A percentile compares a stretch with the other conserved stretches of the same genome.
Conservation (phyloP, 768 basidiomycete genomes). For the Hirschioporus abietinus region DNA sequence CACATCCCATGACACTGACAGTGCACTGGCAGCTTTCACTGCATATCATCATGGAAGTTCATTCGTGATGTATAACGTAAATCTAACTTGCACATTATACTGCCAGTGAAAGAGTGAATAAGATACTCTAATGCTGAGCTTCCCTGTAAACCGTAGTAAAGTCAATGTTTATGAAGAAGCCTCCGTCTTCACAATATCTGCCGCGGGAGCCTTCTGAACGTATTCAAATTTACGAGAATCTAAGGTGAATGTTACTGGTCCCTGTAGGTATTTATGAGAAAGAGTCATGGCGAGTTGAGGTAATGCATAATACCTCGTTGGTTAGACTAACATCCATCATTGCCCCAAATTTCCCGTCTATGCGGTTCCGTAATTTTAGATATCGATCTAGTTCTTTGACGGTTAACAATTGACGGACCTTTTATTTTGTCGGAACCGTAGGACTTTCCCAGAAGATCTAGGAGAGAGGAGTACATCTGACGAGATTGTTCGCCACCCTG, state of each 20-base stretch:
- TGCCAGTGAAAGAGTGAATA: too few species aligned
- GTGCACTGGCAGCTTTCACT: too few species aligned
- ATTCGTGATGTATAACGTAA: too few species aligned
- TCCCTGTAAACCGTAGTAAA: too few species aligned
- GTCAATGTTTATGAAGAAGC: too few species aligned
- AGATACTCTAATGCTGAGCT: too few species aligned
- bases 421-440: conserved; percentile 77
- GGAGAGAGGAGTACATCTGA: conserved; percentile 64
- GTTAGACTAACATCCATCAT: conserved; percentile 91
- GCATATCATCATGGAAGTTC: too few species aligned
- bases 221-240: conserved; percentile 80
- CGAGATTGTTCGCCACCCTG: conserved; percentile 66
- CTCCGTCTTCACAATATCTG: too few species aligned
- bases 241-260: conserved; percentile 80
- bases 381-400: background rate
- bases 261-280: conserved; percentile 35
- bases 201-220: conserved; percentile 25
- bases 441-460: conserved; percentile 56
- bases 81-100: too few species aligned
- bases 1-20: too few species aligned
- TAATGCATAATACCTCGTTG: conserved; percentile 62
- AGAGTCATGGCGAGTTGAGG: conserved; percentile 4
- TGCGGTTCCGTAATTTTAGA: conserved; percentile 6
- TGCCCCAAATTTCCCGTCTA: conserved; percentile 92
- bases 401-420: conserved; percentile 41